These are phyloP conservation scores for Scheffersomyces cryptocercus DNA, from an alignment of 1,139 yeast genomes.

Conservation along the genomic window DNA sequence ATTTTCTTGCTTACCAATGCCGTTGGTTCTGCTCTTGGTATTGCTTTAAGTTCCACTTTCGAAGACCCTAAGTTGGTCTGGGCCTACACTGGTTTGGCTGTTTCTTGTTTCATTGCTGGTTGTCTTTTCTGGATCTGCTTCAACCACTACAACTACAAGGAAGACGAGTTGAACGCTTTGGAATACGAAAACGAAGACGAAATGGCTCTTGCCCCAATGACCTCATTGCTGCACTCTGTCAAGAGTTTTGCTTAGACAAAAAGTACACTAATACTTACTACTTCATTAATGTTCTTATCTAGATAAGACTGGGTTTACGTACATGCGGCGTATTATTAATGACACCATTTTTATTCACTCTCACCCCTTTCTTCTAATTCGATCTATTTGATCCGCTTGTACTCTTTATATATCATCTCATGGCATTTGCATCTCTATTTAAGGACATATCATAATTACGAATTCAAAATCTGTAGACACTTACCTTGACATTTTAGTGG, in stretches of 20 bases:
- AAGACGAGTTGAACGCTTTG: slow-evolving; percentile 61
- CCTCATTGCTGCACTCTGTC: slow-evolving; percentile 13
- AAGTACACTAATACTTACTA: not conserved
- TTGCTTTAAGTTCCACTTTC: slow-evolving; percentile 67
- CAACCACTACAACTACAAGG: slow-evolving; percentile 55
- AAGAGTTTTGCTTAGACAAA: slow-evolving; percentile 13
- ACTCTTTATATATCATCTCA: too few species aligned
- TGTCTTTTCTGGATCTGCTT: slow-evolving; percentile 61
- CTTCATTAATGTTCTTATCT: not conserved
- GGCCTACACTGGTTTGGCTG: slow-evolving; percentile 65
- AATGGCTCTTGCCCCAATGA: slow-evolving; percentile 12
- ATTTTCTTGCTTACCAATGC: slow-evolving; percentile 63
- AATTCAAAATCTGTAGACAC: too few species aligned
- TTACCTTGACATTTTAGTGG: too few species aligned
- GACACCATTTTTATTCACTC: too few species aligned
- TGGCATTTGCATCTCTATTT: too few species aligned
- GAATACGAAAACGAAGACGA: slow-evolving; percentile 30
- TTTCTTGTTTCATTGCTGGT: slow-evolving; percentile 62
- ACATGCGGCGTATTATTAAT: too few species aligned
- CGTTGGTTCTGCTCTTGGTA: slow-evolving; percentile 70
- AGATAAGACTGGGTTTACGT: too few species aligned
- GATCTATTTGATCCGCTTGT: too few species aligned
- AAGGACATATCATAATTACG: too few species aligned
- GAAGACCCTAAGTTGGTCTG: slow-evolving; percentile 68
- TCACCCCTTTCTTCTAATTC: too few species aligned